Evolutionary conservation across 345 rosid species (phyloP).

Genomic region (Gossypium australe): DNA sequence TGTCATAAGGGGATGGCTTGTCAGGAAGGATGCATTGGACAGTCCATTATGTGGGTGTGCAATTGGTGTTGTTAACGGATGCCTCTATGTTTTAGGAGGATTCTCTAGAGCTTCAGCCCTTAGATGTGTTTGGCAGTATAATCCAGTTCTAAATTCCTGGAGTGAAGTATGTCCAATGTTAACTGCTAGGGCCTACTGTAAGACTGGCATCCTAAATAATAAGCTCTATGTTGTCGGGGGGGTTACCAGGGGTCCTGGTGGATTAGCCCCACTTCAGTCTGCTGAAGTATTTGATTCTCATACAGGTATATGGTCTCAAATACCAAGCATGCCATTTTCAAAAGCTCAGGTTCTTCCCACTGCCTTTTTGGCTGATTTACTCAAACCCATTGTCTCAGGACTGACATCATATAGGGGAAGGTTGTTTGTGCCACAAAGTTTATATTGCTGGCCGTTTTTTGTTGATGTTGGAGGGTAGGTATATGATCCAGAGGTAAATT

Average conservation of each 20-base stretch:
- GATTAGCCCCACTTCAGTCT: constrained; percentile 71
- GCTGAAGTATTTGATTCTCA: constrained; percentile 82
- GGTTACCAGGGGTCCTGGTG: constrained; percentile 56
- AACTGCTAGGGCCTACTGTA: constrained; percentile 65
- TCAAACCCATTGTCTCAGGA: constrained; percentile 89
- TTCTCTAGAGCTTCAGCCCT: constrained; percentile 57
- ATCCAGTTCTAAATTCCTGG: constrained; percentile 69
- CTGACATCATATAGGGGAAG: constrained; percentile 86
- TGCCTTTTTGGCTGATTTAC: constrained; percentile 71
- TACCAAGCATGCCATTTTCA: constrained; percentile 89
- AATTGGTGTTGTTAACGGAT: constrained; percentile 66
- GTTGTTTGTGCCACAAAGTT: constrained; percentile 82
- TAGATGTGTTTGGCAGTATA: constrained; percentile 69
- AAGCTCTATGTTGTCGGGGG: constrained; percentile 88
- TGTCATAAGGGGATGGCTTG: constrained; percentile 60
- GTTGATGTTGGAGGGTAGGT: constrained; percentile 93
- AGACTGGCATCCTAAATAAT: constrained; percentile 65
- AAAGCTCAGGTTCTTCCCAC: constrained; percentile 74
- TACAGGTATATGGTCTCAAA: constrained; percentile 52
- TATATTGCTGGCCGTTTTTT: constrained; percentile 89
- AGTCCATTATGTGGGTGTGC: constrained; percentile 76
- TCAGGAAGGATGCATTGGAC: constrained; percentile 44
- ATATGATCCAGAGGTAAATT: constrained; percentile 63
- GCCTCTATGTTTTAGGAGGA: constrained; percentile 81
- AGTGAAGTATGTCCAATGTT: constrained; percentile 68